Conservation (phyloP, 2,329 filamentous ascomycete genomes). For the Cladosporium sp. region DNA sequence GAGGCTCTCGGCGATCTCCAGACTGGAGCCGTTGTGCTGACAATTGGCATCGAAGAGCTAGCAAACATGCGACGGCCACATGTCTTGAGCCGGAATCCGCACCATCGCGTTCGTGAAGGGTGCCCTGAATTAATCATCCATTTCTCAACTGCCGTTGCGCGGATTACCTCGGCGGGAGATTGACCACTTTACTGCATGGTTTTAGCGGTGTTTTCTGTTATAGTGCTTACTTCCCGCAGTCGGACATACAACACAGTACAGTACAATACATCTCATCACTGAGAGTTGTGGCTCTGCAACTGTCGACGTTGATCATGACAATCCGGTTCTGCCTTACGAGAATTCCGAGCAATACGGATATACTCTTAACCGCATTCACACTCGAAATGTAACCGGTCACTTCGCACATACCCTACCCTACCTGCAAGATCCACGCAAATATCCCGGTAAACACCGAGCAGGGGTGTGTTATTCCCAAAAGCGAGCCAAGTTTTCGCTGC, state of each 20-base stretch:
- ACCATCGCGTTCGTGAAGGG: not conserved
- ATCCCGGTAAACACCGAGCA: not conserved
- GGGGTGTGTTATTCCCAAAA: not conserved
- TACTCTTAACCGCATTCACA: not conserved
- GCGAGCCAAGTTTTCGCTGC: not conserved
- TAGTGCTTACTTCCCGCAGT: not conserved
- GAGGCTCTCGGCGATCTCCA: conserved; percentile 14
- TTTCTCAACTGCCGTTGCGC: not conserved
- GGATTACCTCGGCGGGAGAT: not conserved
- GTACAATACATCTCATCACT: not conserved
- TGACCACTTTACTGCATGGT: not conserved
- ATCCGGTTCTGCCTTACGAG: not conserved
- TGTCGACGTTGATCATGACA: not conserved
- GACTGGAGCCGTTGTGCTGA: too few relatives aligned
- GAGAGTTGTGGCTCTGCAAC: not conserved
- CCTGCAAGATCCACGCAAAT: not conserved
- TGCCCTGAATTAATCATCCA: not conserved
- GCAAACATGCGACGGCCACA: not conserved
- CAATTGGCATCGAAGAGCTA: not conserved
- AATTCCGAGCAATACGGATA: not conserved
- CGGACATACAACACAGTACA: not conserved
- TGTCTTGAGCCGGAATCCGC: not conserved
- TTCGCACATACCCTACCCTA: not conserved
- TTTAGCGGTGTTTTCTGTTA: not conserved
- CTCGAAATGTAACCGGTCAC: not conserved